phyloP scores from a whole-genome alignment of 2,329 filamentous ascomycete species.

The Fonsecaea erecta region DNA sequence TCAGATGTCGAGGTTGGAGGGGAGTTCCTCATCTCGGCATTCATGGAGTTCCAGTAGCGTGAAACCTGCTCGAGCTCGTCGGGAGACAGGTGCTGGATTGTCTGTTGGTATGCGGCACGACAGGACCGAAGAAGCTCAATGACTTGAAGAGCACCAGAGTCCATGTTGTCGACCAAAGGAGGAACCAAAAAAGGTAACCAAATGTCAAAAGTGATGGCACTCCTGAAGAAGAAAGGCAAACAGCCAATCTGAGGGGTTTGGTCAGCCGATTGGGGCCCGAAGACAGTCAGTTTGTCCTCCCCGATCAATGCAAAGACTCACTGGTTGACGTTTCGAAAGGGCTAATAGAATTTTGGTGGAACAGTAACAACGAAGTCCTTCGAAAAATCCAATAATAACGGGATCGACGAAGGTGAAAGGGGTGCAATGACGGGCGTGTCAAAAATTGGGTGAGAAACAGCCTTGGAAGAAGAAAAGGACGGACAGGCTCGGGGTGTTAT shows the following conservation, averaged over 20 bases:
- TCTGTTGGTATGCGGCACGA: constrained; percentile 32
- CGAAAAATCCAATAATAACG: constrained; percentile 8
- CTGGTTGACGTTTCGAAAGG: constrained; percentile 14
- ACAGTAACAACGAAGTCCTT: constrained; percentile 14
- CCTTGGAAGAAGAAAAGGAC: constrained; percentile 9
- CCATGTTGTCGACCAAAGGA: constrained; percentile 24
- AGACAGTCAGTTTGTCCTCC: constrained; percentile 13
- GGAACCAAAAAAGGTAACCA: constrained; percentile 10
- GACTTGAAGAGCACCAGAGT: constrained; percentile 26
- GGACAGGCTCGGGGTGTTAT: constrained; percentile 25
- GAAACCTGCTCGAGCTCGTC: constrained; percentile 32
- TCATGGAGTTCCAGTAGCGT: constrained; percentile 30
- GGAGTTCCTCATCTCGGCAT: constrained; percentile 21
- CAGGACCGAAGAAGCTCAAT: constrained; percentile 31
- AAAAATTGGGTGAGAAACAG: constrained; percentile 13
- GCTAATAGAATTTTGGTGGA: constrained; percentile 8
- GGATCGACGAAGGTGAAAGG: constrained; percentile 9
- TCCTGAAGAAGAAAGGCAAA: constrained; percentile 1
- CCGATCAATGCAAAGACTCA: constrained; percentile 18
- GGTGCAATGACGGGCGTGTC: constrained; percentile 15
- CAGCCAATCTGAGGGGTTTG: constrained; percentile 12
- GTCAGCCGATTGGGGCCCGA: constrained; percentile 21
- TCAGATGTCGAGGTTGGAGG: constrained; percentile 9
- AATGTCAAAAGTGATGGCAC: constrained; percentile 1
- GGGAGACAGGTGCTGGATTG: constrained; percentile 32